Conservation (phyloP, 495 filamentous ascomycete genomes). For the Xylaria bambusicola region DNA sequence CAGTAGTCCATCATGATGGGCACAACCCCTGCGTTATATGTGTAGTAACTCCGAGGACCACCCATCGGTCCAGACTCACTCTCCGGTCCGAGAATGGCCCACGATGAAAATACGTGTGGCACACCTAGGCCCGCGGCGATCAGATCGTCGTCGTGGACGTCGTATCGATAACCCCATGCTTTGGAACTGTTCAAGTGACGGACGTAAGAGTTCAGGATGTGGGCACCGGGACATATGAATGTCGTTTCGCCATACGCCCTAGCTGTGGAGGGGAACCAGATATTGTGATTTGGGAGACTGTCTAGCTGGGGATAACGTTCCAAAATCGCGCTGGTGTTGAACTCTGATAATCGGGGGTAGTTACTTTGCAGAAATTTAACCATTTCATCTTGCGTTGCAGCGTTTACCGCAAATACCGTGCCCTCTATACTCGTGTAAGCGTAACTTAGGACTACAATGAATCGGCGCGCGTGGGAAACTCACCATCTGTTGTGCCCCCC, state of each 20-base stretch:
- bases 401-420: slow-evolving; percentile 50
- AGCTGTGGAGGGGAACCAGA: slow-evolving; percentile 47
- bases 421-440: slow-evolving; percentile 39
- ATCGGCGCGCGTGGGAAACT: neutral
- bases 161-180: slow-evolving; percentile 35
- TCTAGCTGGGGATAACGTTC: slow-evolving; percentile 27
- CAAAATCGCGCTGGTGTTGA: slow-evolving; percentile 49
- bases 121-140: slow-evolving; percentile 30
- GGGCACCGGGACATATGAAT: slow-evolving; percentile 61
- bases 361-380: slow-evolving; percentile 50
- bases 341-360: slow-evolving; percentile 43
- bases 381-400: slow-evolving; percentile 47
- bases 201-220: slow-evolving; percentile 31
- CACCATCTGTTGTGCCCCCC: slow-evolving; percentile 47
- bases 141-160: slow-evolving; percentile 31
- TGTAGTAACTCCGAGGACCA: slow-evolving; percentile 35
- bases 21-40: slow-evolving; percentile 39
- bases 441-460: too few relatives aligned
- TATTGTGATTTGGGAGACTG: slow-evolving; percentile 29
- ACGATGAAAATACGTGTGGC: slow-evolving; percentile 40
- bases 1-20: slow-evolving; percentile 44
- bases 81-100: slow-evolving; percentile 48
- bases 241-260: slow-evolving; percentile 62
- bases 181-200: slow-evolving; percentile 18
- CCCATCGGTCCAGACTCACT: slow-evolving; percentile 19